Evolutionary conservation across 768 basidiomycete species (phyloP), one percentile per base, ranked within the genome.

Genomic region (Gloeopeniophorella convolvens): DNA sequence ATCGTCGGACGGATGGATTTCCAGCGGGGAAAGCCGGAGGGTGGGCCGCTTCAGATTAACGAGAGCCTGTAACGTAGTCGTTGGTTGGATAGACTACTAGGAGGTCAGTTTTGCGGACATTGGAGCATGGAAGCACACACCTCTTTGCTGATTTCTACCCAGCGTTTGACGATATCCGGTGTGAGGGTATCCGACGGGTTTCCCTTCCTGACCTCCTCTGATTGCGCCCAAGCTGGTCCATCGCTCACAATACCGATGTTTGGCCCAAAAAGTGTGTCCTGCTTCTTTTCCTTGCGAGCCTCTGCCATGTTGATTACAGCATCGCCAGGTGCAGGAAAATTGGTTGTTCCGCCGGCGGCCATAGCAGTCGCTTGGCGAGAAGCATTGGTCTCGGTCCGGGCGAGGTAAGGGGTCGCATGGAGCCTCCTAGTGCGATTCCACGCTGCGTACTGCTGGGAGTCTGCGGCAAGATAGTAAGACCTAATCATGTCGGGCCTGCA

Each of bases 21-120:
- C 59, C 16, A 87, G 70, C 1, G 84, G 89, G 7, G 81, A 82
- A 3, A 94, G 77, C 11, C 84, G 78, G 28, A 97, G 75, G 1
- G 89, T 83, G 1, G 93, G 93, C 4, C 93, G 80, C 63, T 94
- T 95, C 59, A 96, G 80, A 63, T 96, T 97, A 56, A 96, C 92
- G 28, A 94, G 76, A 0, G 93, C 93, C 68, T 96, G 93, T 0
- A 97, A 73, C 2, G 93, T 95, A 0, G 93, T 97, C 0, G 93
- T 95, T 0, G 92, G 82, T 60, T 91, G 85, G 9, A 82, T 76
- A 26, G 80, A 65, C 89, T 91, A 39, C 35, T 24, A 28, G 16
- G 39, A 23, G 27, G 31, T 50, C 16, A 48, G 28, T 1, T 37
- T 18, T 30, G 33, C 36, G 8, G 30, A 16, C n/a, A 36, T 9